Evolutionary conservation across 768 basidiomycete species (phyloP).

Genomic region (Floccularia luteovirens): DNA sequence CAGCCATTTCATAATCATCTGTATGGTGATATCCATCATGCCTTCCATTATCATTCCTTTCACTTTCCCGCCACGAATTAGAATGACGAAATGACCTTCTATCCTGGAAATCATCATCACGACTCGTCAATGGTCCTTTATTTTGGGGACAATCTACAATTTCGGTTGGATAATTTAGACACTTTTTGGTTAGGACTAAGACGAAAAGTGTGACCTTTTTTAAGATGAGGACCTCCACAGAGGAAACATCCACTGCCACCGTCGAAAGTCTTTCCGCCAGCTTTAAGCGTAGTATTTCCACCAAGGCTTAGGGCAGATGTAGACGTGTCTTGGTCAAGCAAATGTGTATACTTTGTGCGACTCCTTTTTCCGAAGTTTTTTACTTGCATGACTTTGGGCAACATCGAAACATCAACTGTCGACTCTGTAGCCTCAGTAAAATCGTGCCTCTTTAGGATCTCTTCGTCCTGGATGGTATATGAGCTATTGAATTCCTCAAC

Average conservation of each 20-base stretch:
- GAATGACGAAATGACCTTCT: no score
- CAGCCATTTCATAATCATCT: no score
- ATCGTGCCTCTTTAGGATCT: constrained; percentile 77
- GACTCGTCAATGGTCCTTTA: constrained; percentile 19
- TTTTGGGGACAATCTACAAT: constrained; percentile 28
- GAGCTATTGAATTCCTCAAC: constrained; percentile 1
- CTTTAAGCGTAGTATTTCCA: constrained; percentile 42
- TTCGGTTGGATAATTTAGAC: constrained; percentile 4
- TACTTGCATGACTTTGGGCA: constrained; percentile 97
- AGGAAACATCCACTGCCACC: constrained; percentile 80
- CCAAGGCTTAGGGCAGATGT: constrained; percentile 55
- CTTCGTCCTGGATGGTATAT: constrained; percentile 54
- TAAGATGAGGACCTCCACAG: constrained; percentile 92
- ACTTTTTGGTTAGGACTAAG: neutral
- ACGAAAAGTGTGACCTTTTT: constrained; percentile 72
- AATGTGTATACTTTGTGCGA: constrained; percentile 93
- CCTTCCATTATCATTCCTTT: no score
- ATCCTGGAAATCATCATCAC: no score
- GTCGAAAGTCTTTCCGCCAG: constrained; percentile 47
- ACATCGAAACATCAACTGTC: constrained; percentile 76
- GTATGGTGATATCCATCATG: no score
- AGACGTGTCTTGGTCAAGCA: constrained; percentile 93
- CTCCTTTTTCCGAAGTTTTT: constrained; percentile 90
- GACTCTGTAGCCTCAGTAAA: constrained; percentile 88
- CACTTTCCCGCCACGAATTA: no score